phyloP scores from a whole-genome alignment of 805 yeast genomes.

The Kluyveromyces wickerhamii region DNA sequence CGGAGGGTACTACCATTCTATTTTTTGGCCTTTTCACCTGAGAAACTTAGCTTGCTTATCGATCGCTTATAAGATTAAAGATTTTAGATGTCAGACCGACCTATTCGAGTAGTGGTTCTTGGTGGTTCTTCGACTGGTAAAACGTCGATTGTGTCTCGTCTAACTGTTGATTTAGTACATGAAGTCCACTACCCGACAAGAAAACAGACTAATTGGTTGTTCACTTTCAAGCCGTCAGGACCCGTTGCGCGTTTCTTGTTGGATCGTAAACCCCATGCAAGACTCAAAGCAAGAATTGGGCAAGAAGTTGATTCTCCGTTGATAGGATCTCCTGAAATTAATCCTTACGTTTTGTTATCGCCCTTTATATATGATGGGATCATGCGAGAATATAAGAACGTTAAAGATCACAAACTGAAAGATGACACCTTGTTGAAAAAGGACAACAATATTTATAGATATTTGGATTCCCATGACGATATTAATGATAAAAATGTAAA shows the following conservation, averaged over 20 bases:
- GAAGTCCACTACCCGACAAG: conserved; percentile 74
- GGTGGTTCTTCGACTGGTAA: conserved; percentile 58
- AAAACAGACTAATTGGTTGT: conserved; percentile 48
- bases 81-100: conserved; percentile 33
- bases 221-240: conserved; percentile 43
- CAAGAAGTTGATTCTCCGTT: conserved; percentile 19
- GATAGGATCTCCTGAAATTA: conserved; percentile 25
- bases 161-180: conserved; percentile 41
- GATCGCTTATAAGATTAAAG: no score
- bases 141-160: conserved; percentile 45
- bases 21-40: no score
- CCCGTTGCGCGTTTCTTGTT: conserved; percentile 35
- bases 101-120: conserved; percentile 50
- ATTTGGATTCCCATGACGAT: conserved; percentile 3
- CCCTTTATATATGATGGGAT: conserved; percentile 19
- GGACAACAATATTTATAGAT: conserved; percentile 2
- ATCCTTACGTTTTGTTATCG: conserved; percentile 28
- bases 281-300: conserved; percentile 27
- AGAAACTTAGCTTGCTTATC: no score
- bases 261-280: conserved; percentile 39
- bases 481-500: conserved; percentile 1
- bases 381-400: conserved; percentile 2
- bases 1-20: no score
- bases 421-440: conserved; percentile 1
- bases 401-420: not conserved